Conservation (phyloP, 139 green algal genomes). For the Chlorella sorokiniana region DNA sequence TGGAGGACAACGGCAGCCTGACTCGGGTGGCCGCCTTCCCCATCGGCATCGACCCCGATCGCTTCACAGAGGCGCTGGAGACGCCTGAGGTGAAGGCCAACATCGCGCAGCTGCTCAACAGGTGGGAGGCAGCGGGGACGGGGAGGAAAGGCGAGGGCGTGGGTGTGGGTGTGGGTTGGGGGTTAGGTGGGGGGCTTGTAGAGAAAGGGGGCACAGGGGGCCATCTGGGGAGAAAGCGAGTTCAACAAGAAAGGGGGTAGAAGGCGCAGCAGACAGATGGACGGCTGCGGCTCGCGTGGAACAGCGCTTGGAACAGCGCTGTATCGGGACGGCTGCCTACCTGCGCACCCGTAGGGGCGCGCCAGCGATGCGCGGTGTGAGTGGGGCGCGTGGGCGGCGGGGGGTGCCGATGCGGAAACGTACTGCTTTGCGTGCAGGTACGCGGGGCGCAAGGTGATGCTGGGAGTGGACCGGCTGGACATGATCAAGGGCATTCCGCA, state of each 20-base stretch:
- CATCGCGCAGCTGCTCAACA: slow-evolving; percentile 90
- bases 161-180: not conserved
- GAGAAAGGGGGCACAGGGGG: not conserved
- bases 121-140: no score
- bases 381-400: no score
- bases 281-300: no score
- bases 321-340: no score
- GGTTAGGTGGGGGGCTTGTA: not conserved
- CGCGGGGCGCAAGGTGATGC: slow-evolving; percentile 92
- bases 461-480: slow-evolving; percentile 98
- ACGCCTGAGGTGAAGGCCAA: slow-evolving; percentile 82
- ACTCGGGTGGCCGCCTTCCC: slow-evolving; percentile 89
- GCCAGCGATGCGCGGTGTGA: no score
- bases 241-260: no score
- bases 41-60: slow-evolving; percentile 98
- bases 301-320: no score
- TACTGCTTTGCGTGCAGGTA: slow-evolving; percentile 50
- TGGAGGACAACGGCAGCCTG: slow-evolving; percentile 93
- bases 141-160: no score
- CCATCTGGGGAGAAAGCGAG: no score
- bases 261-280: no score
- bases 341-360: no score
- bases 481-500: slow-evolving; percentile 99
- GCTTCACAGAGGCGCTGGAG: slow-evolving; percentile 89
- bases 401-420: no score